These are phyloP conservation scores for Cryptococcus amylolentus DNA, from an alignment of 1,284 basidiomycete species.

Conservation along the genomic window DNA sequence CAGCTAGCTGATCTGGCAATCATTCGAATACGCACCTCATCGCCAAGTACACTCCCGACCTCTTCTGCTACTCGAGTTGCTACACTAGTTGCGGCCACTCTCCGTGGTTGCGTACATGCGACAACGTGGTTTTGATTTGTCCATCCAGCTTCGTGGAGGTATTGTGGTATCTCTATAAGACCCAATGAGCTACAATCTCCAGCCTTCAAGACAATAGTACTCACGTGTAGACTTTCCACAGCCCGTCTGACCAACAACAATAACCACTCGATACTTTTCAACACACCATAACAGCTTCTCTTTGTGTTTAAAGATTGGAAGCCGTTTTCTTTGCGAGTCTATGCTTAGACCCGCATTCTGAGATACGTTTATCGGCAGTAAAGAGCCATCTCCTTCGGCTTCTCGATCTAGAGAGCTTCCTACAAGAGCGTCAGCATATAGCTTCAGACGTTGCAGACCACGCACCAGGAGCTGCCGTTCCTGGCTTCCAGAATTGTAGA, in stretches of 20 bases:
- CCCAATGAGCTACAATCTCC: constrained; percentile 3
- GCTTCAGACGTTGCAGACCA: not conserved
- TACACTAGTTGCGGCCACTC: constrained; percentile 93
- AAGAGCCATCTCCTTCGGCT: constrained; percentile 66
- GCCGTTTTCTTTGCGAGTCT: constrained; percentile 67
- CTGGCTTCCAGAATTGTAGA: constrained; percentile 57
- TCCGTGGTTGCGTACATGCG: constrained; percentile 87
- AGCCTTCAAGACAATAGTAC: not conserved
- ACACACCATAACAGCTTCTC: constrained; percentile 75
- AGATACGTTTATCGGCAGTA: constrained; percentile 61
- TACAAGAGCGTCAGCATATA: constrained; percentile 10
- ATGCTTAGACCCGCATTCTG: constrained; percentile 54
- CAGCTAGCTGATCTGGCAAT: not conserved
- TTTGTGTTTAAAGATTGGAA: constrained; percentile 89
- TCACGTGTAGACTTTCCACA: constrained; percentile 97
- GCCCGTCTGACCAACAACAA: constrained; percentile 90
- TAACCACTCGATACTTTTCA: constrained; percentile 75
- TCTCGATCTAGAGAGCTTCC: constrained; percentile 77
- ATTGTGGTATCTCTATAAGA: constrained; percentile 81
- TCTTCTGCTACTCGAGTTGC: constrained; percentile 86
- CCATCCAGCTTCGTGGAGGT: constrained; percentile 87
- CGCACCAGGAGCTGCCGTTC: constrained; percentile 72
- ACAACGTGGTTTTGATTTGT: constrained; percentile 71
- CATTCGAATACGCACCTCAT: constrained; percentile 63
- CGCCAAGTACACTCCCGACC: constrained; percentile 79